A percentile compares a stretch with the other conserved stretches of the same genome.
Conservation (phyloP, 2,329 filamentous ascomycete genomes). For the Colletotrichum endophyticum region DNA sequence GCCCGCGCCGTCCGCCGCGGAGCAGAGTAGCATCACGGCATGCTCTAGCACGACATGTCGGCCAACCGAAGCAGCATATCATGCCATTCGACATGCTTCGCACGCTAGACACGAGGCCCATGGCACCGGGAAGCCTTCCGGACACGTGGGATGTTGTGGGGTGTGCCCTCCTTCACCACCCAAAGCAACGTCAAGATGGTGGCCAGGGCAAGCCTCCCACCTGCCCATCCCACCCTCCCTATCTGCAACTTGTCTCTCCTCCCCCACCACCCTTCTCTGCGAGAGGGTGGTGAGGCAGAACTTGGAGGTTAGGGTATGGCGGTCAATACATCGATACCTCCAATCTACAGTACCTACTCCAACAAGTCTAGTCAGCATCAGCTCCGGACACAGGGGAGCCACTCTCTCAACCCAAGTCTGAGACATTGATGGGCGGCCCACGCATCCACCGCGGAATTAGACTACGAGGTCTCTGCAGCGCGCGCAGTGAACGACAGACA, state of each 20-base stretch:
- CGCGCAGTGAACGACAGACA: background rate
- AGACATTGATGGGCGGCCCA: slow-evolving; percentile 11
- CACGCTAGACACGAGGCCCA: background rate
- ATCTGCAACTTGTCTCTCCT: background rate
- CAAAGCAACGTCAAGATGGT: background rate
- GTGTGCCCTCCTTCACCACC: slow-evolving; percentile 4
- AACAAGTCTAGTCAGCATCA: background rate
- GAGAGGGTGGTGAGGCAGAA: background rate
- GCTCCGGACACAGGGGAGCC: background rate
- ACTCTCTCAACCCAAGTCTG: background rate
- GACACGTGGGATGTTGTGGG: slow-evolving; percentile 17
- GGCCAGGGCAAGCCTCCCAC: background rate
- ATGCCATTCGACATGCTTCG: background rate
- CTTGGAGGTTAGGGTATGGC: background rate
- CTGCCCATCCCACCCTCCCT: background rate
- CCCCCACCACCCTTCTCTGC: background rate
- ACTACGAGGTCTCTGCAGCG: background rate
- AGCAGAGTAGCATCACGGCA: background rate
- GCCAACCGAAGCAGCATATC: slow-evolving; percentile 11
- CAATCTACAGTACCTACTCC: background rate
- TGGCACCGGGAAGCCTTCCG: slow-evolving; percentile 10
- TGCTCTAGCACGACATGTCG: background rate
- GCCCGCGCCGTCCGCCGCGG: background rate
- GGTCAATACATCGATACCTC: background rate
- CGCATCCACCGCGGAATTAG: background rate